Evolutionary conservation across 768 basidiomycete species (phyloP).

Genomic region (Kockovaella imperatae): DNA sequence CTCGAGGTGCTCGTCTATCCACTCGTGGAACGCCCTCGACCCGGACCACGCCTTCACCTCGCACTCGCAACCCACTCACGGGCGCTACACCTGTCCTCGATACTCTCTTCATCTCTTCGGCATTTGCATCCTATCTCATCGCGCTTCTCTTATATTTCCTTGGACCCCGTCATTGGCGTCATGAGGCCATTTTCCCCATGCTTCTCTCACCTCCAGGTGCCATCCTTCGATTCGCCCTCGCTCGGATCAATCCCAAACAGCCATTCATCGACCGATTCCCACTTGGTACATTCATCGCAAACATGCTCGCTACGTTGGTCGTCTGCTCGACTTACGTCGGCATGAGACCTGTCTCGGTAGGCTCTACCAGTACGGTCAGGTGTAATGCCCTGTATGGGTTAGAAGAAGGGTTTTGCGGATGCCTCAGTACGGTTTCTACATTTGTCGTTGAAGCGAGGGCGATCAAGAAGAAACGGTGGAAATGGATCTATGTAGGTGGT

Average conservation of each 20-base stretch:
- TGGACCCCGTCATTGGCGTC: conserved; percentile 61
- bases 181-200: conserved; percentile 74
- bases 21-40: no score
- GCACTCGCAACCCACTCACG: background rate
- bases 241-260: conserved; percentile 56
- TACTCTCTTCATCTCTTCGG: conserved; percentile 52
- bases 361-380: background rate
- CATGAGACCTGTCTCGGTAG: conserved; percentile 48
- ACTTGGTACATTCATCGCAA: conserved; percentile 43
- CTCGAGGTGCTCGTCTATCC: no score
- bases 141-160: conserved; percentile 71
- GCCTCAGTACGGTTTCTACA: conserved; percentile 87
- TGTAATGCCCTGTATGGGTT: conserved; percentile 63
- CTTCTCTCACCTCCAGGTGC: conserved; percentile 85
- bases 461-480: conserved; percentile 52
- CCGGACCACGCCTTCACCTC: background rate
- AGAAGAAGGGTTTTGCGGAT: conserved; percentile 87
- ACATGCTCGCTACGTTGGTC: conserved; percentile 66
- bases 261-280: conserved; percentile 45
- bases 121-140: conserved; percentile 63
- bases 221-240: conserved; percentile 71
- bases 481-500: conserved; percentile 59
- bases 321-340: conserved; percentile 65
- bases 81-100: conserved; percentile 46
- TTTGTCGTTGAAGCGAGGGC: conserved; percentile 72